Evolutionary conservation across 805 yeast species (phyloP).

Genomic region (Wickerhamiella azymoides): DNA sequence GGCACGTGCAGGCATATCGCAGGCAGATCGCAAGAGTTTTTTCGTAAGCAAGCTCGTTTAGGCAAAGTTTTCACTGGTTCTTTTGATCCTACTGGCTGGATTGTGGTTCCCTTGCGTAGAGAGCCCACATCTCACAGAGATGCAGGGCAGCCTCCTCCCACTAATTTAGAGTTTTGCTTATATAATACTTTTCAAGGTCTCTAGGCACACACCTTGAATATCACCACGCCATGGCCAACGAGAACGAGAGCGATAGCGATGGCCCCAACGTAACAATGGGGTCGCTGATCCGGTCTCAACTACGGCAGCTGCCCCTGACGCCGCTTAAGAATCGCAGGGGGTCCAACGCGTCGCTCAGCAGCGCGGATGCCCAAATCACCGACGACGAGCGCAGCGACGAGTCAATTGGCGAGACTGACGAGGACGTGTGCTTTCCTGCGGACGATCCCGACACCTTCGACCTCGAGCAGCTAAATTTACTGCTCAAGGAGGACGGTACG

Average conservation of each 20-base stretch:
- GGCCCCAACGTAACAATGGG: not conserved
- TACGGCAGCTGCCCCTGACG: not conserved
- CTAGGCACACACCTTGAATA: no score
- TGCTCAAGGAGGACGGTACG: slow-evolving; percentile 9
- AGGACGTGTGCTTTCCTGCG: slow-evolving; percentile 87
- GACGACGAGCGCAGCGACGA: slow-evolving; percentile 13
- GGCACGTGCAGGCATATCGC: no score
- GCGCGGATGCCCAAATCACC: slow-evolving; percentile 2
- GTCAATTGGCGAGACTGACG: slow-evolving; percentile 69
- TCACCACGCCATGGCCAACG: no score
- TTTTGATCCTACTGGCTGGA: no score
- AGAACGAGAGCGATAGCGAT: not conserved
- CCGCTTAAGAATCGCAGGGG: not conserved
- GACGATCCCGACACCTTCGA: slow-evolving; percentile 38
- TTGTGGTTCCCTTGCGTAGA: no score
- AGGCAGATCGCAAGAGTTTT: no score
- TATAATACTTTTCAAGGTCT: no score
- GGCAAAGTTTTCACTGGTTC: no score
- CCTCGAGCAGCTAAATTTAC: slow-evolving; percentile 60
- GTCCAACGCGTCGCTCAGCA: not conserved
- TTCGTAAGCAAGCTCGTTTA: no score
- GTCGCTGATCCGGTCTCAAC: not conserved
- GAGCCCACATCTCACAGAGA: no score
- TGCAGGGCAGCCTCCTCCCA: no score
- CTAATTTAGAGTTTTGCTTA: no score